phyloP scores from a whole-genome alignment of 495 filamentous ascomycete species.

The Penicillium desertorum region DNA sequence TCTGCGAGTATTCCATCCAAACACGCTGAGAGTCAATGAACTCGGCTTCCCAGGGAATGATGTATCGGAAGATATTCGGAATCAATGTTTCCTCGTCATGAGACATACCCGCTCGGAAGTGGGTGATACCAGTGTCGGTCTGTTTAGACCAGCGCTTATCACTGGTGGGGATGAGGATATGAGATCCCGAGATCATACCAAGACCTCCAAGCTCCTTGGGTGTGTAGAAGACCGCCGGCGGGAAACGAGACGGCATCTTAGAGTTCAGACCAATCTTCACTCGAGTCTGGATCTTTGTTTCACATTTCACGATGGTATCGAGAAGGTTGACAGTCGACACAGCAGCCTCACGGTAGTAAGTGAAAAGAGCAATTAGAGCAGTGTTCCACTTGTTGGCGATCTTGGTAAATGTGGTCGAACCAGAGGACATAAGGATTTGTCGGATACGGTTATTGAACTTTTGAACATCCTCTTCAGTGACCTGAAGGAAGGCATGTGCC shows the following conservation, averaged over 20 bases:
- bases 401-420: conserved; percentile 98
- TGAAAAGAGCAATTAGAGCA: conserved; percentile 96
- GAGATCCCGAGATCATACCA: conserved; percentile 98
- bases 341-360: conserved; percentile 97
- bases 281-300: conserved; percentile 98
- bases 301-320: conserved; percentile 98
- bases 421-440: conserved; percentile 98
- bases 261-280: conserved; percentile 99
- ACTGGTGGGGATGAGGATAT: conserved; percentile 96
- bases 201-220: conserved; percentile 97
- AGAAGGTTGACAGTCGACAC: conserved; percentile 95
- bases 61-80: conserved; percentile 99
- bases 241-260: conserved; percentile 99
- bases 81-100: conserved; percentile 98
- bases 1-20: conserved; percentile 99
- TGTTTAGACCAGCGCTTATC: conserved; percentile 99
- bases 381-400: conserved; percentile 99
- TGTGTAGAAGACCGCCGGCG: conserved; percentile 98
- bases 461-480: conserved; percentile 96
- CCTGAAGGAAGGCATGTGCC: conserved; percentile 96
- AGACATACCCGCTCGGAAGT: conserved; percentile 97
- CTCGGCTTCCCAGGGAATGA: conserved; percentile 98
- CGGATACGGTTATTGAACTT: conserved; percentile 99
- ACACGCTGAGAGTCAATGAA: conserved; percentile 99
- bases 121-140: conserved; percentile 94